These are phyloP conservation scores for Dendrobium chrysotoxum DNA, from an alignment of 106 monocot species.

Conservation along the genomic window DNA sequence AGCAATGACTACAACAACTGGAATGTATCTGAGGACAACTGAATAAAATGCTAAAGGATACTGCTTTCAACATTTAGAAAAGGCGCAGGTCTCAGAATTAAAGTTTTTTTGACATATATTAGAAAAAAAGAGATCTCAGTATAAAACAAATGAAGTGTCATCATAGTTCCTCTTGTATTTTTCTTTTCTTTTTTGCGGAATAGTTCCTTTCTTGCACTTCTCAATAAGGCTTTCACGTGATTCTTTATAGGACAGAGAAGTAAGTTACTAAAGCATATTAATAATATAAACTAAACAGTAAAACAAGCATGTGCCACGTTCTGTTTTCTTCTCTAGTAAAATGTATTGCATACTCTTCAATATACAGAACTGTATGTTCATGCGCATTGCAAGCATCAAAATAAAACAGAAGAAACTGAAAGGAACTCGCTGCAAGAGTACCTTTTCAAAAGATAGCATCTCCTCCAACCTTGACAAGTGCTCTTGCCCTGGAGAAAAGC, in stretches of 20 bases:
- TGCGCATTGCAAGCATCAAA: neutral
- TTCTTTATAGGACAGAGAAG: neutral
- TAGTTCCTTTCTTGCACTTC: neutral
- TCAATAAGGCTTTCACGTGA: neutral
- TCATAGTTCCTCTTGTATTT: too few relatives aligned
- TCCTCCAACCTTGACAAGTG: constrained; percentile 6
- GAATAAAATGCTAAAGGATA: neutral
- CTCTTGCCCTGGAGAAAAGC: neutral
- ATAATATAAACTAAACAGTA: neutral
- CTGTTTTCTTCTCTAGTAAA: neutral
- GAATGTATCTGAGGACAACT: too few relatives aligned
- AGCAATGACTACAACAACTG: neutral
- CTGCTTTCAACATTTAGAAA: neutral
- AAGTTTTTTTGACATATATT: too few relatives aligned
- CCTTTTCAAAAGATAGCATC: constrained; percentile 10
- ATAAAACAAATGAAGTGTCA: neutral
- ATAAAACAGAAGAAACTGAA: neutral
- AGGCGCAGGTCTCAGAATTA: neutral
- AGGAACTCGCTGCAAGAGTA: neutral
- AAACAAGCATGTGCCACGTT: neutral
- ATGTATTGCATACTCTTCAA: neutral
- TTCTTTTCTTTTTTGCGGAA: neutral
- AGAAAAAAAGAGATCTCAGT: neutral
- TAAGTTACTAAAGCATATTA: neutral
- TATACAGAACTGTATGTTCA: neutral